Evolutionary conservation across 805 yeast species (phyloP), one percentile per base, ranked within the genome.

Genomic region (Brettanomyces bruxellensis): DNA sequence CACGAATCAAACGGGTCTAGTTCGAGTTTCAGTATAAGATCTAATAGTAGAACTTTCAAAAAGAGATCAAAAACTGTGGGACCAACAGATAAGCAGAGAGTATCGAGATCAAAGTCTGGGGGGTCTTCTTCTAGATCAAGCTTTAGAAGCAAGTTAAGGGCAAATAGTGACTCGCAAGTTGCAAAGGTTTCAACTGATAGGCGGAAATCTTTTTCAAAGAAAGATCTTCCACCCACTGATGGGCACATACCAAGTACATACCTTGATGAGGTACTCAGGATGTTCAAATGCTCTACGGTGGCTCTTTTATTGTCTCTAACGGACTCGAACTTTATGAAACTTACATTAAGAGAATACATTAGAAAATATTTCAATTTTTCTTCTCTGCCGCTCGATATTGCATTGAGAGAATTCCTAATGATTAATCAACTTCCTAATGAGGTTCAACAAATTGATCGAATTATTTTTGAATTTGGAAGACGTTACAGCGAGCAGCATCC

Each of bases 361-460:
- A 50, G 65, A 38, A 50, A 60, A 13, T 65, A 60, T 41, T 79
- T 80, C 54, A 68, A 76, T 45, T 80, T 84, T 48, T 40, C 53
- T 3, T 66, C 66, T 25, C 76, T 75, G 50, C 85, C 93, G 0
- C 54, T 85, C 14, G 93, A 85, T 54, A 66, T 85, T 48, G 71
- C 90, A 0, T 60, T 85, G 44, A 64, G 90, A 38, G 75, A 73
- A 52, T 71, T 84, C 44, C 60, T 85, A 38, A 69, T 79, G 67
- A 64, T 71, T 42, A 71, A 78, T 47, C 77, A 78, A 45, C 63
- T 85, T 25, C 93, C 93, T 0, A 73, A 70, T 50, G 93, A 85
- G 55, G 68, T 87, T 0, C 91, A 84, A 57, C 90, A 85, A 56
- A 84, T 85, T 44, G 91, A 85, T 54, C 67, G 89, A 41, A 71